Evolutionary conservation across 257 asterid genomes (phyloP).

Genomic region (Solanum phureja): DNA sequence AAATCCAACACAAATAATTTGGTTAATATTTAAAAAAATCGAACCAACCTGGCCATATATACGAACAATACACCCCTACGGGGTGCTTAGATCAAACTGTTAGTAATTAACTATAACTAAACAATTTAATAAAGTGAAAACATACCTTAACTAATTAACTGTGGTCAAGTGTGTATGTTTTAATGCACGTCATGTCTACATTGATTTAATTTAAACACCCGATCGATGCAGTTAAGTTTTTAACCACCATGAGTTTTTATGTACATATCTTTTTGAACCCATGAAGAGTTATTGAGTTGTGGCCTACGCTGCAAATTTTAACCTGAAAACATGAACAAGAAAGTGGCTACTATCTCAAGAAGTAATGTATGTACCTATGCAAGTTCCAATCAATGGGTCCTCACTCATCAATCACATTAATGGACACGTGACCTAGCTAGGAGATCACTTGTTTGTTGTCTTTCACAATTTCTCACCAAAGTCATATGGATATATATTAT

Average conservation of each 20-base stretch:
- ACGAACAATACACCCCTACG: too few relatives aligned
- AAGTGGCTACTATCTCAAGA: neutral
- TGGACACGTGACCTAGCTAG: neutral
- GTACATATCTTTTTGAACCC: neutral
- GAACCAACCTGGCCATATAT: too few relatives aligned
- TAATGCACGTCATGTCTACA: fast-evolving
- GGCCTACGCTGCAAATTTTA: neutral
- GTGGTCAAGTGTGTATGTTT: neutral
- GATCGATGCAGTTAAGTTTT: neutral
- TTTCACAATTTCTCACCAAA: neutral
- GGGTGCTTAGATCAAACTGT: too few relatives aligned
- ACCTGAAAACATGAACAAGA: neutral
- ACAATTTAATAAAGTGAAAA: too few relatives aligned
- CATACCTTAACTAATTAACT: neutral
- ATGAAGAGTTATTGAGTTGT: neutral
- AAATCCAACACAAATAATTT: too few relatives aligned
- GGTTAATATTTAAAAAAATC: too few relatives aligned
- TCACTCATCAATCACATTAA: neutral
- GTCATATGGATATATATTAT: neutral
- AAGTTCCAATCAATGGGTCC: neutral
- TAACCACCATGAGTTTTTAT: neutral
- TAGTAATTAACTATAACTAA: too few relatives aligned
- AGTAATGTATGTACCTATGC: neutral
- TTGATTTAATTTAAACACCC: neutral
- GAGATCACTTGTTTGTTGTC: neutral